Base-by-base conservation (phyloP, 176 grass and related monocot genomes). In the Hyparrhenia diplandra region DNA sequence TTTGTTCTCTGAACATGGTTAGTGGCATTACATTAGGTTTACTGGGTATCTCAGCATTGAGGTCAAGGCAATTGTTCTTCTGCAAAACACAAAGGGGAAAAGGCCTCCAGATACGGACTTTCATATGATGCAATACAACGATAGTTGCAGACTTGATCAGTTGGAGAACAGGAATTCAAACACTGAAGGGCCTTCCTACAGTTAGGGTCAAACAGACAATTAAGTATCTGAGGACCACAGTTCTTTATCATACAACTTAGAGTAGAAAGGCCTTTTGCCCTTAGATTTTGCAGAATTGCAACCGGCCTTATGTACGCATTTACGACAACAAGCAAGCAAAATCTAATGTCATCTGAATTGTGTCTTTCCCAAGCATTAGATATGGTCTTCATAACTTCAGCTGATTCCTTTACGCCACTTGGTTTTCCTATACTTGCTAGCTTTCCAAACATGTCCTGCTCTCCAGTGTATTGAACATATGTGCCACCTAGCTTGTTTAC, bases 21-120 rank as follows among this genome's bases (percentile, higher is more conserved):
- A 98, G 45, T 8, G 90, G 92, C 69, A 52, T 32, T 63, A 95
- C 84, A 73, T 31, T 67, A 1, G 92, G 95, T 69, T 91, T 95
- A 58, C 66, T 88, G 10, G 95, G 90, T 79, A 95, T 95, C 51
- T 87, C 90, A 27, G 95, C 95, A 89, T 89, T 88, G 71, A 93
- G 90, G 51, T 91, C 90, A 59, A 98, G 91, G 57, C 92, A 98
- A 80, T 98, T 98, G 84, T 98, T 72, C 86, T 98, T 98, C 82
- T 98, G 88, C 89, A 98, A 86, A 73, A 98, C 95, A 89, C 95
- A 98, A 0, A 98, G 79, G 27, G n/a, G 95, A 95, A 85, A 98
- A 98, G 0, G 92, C 88, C 79, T 98, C 95, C 23, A 98, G 82
- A 79, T 88, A 74, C 1, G 88, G 82, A 46, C 95, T 98, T 85